These are phyloP conservation scores for Picea abies DNA, from an alignment of 83 land plant genomes.

Conservation along the genomic window DNA sequence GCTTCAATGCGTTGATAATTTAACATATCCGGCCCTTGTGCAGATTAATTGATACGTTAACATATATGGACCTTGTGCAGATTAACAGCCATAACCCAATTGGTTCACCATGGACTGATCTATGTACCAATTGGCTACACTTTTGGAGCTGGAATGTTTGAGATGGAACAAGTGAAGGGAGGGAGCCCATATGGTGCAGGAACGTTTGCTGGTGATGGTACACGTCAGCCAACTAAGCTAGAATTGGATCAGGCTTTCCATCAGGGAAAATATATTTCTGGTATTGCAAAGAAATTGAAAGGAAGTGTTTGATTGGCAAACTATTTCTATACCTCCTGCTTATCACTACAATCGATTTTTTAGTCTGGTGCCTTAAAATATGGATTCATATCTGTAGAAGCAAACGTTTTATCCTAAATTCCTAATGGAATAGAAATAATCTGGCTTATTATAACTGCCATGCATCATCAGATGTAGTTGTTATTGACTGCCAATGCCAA, in stretches of 20 bases:
- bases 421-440: too few relatives aligned
- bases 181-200: slow-evolving; percentile 94
- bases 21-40: background rate
- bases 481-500: too few relatives aligned
- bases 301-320: slow-evolving; percentile 13
- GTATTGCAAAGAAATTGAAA: slow-evolving; percentile 66
- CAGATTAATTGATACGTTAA: background rate
- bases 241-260: slow-evolving; percentile 81
- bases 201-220: slow-evolving; percentile 87
- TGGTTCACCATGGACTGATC: slow-evolving; percentile 89
- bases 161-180: slow-evolving; percentile 72
- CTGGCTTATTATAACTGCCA: too few relatives aligned
- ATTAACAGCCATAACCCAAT: slow-evolving; percentile 83
- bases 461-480: too few relatives aligned
- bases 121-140: slow-evolving; percentile 84
- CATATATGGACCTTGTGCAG: slow-evolving; percentile 20
- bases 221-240: slow-evolving; percentile 60
- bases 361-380: too few relatives aligned
- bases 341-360: too few relatives aligned
- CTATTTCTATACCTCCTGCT: too few relatives aligned
- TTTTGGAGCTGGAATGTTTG: slow-evolving; percentile 82
- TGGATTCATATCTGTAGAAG: too few relatives aligned
- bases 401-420: too few relatives aligned
- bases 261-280: slow-evolving; percentile 76
- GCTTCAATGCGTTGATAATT: background rate